These are phyloP conservation scores for Lophiostoma macrostomum DNA, from an alignment of 495 filamentous ascomycete genomes.

Conservation along the genomic window DNA sequence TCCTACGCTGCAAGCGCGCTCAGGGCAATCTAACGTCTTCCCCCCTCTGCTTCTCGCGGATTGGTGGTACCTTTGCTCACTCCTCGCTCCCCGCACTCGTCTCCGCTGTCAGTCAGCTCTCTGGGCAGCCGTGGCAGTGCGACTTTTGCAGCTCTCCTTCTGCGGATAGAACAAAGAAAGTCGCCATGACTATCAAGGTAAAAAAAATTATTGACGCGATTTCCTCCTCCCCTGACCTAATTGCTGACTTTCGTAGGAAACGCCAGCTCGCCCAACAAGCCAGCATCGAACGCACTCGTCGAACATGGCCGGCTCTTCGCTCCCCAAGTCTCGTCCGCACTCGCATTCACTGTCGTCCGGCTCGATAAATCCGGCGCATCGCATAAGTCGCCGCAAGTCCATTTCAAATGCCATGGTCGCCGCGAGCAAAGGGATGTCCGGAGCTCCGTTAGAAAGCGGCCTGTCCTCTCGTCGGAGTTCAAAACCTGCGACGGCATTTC, in stretches of 20 bases:
- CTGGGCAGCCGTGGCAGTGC: too few species aligned
- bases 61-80: too few species aligned
- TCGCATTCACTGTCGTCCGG: slow-evolving; percentile 79
- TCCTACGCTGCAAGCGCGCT: too few species aligned
- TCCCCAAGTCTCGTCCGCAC: slow-evolving; percentile 64
- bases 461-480: slow-evolving; percentile 39
- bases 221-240: neutral
- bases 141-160: too few species aligned
- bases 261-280: slow-evolving; percentile 39
- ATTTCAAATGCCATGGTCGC: slow-evolving; percentile 75
- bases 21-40: too few species aligned
- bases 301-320: slow-evolving; percentile 35
- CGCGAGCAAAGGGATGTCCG: slow-evolving; percentile 54
- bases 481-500: slow-evolving; percentile 32
- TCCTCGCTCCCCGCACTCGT: too few species aligned
- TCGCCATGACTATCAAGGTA: too few species aligned
- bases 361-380: slow-evolving; percentile 74
- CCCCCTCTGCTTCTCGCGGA: too few species aligned
- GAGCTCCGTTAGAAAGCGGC: slow-evolving; percentile 48
- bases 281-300: slow-evolving; percentile 45
- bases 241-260: slow-evolving; percentile 21
- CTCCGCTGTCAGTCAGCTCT: too few species aligned
- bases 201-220: too few species aligned
- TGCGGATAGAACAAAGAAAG: too few species aligned
- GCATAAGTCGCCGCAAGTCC: slow-evolving; percentile 91